Base-by-base conservation (phyloP, 768 basidiomycete species). In the Agaricus bisporus region DNA sequence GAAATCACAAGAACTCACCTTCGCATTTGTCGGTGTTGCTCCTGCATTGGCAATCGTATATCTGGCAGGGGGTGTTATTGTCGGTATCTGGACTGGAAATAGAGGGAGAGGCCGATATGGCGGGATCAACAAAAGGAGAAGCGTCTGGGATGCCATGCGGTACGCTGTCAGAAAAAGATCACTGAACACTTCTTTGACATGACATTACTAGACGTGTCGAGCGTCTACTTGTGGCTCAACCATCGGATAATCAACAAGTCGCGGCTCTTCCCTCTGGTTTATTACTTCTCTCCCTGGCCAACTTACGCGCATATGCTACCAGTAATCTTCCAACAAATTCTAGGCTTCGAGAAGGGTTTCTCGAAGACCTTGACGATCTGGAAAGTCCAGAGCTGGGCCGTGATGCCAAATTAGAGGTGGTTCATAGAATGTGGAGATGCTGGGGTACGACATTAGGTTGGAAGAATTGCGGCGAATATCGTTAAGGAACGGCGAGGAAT, bases 11-110 rank as follows among this genome's bases (percentile, higher is more conserved):
- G 91, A 95, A 64, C 74, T 97, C 41, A 97, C 93, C 1, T 99
- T 99, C 61, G 95, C 90, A 5, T 98, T 98, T 62, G 93, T 98
- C 56, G 95, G 95, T 59, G 87, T 98, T 14, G 94, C 95, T 0
- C 95, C 95, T 8, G 86, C 88, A 0, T 69, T 98, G 46, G 80
- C 86, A 4, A 72, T 98, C 32, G 79, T 94, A 3, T 95, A 94
- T 59, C 73, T 85, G 1, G 54, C 77, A 2, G 75, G 78, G 14
- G 81, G 81, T 8, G 83, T 79, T 64, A 28, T 86, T 3, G 60
- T 70, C 10, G 68, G 69, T 1, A 53, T 88, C 1, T 81, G 80
- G 70, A 68, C 68, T 0, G 77, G 79, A 6, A 75, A 78, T 1
- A 70, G 70, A 26, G 78, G 77, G 8, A 64, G 68, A 38, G 75